Base-by-base conservation (phyloP, 2,329 filamentous ascomycete genomes). In the Drechslera avenae region DNA sequence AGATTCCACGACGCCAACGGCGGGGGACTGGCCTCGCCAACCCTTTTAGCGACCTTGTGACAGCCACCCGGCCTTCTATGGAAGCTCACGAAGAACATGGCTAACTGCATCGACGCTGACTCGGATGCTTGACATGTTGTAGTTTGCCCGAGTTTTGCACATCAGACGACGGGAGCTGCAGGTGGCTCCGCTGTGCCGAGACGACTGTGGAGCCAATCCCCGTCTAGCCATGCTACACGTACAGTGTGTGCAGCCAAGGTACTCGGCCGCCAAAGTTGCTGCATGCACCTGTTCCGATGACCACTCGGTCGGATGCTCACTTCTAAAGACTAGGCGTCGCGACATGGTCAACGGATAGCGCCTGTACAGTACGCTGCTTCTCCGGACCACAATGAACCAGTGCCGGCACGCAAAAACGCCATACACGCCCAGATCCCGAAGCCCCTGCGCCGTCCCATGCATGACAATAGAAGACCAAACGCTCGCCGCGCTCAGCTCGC, bases 271-370 rank as follows among this genome's bases (percentile, higher is more conserved):
- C 35, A 50, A 60, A 54, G 41, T 13, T 48, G 43, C 45, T 64
- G 59, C 63, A 70, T 68, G 63, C 63, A 63, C 52, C 37, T 47
- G 52, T 60, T 61, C 66, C 68, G 62, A 61, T 62, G 60, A 68
- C 69, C 70, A 62, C 40, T 39, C 40, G 35, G 39, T 52, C 60
- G 68, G 69, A 60, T 60, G 40, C 18, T 28, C 17, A 32, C 21
- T 44, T 59, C 54, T 63, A 66, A 67, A 61, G 60, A 64, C 62
- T 50, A 64, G 66, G 42, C 19, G 19, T 23, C 46, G 7, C 16
- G 23, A 28, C 19, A 31, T 35, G 17, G 46, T 21, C 3, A 5
- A n/a, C 17, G 31, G 16, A n/a, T 39, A 17, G 36, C 36, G 30
- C 23, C 19, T 39, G 19, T n/a, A n/a, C n/a, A n/a, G n/a, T n/a